Evolutionary conservation across 1,139 yeast species (phyloP).

Genomic region (Taphrina pruni): DNA sequence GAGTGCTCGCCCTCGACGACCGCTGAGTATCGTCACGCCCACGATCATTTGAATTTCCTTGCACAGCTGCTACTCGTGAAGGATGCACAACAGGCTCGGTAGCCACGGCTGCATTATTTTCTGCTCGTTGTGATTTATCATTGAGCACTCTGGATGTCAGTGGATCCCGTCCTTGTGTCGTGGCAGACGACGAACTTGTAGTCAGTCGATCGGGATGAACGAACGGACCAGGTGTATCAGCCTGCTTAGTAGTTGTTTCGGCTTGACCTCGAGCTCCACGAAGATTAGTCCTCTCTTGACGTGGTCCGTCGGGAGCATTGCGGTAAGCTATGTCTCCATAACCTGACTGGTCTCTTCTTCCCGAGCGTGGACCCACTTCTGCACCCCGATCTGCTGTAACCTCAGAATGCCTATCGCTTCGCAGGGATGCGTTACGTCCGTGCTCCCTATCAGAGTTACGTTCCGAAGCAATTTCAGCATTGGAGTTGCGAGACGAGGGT

Average conservation of each 20-base stretch:
- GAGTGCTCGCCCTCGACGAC: neutral
- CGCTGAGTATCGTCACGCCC: neutral
- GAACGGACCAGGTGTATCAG: constrained; percentile 1
- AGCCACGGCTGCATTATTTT: neutral
- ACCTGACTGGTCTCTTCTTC: neutral
- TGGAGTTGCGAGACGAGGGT: neutral
- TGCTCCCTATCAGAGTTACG: neutral
- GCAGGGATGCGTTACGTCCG: neutral
- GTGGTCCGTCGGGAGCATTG: constrained; percentile 22
- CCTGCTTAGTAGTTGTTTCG: neutral
- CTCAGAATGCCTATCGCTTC: neutral
- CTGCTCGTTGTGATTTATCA: neutral
- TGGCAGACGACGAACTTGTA: constrained; percentile 1
- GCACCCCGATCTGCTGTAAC: neutral
- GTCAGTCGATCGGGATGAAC: neutral
- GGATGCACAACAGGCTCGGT: constrained; percentile 17
- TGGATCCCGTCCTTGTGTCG: neutral
- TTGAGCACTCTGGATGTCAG: too few species aligned
- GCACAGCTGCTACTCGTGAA: constrained; percentile 2
- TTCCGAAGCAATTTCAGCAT: neutral
- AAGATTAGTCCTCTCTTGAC: neutral
- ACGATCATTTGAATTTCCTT: neutral
- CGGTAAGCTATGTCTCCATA: neutral
- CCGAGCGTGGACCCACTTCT: neutral
- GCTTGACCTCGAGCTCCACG: neutral